Evolutionary conservation across 495 filamentous ascomycete species (phyloP), one percentile per base, ranked within the genome.

Genomic region (Tuber aestivum): DNA sequence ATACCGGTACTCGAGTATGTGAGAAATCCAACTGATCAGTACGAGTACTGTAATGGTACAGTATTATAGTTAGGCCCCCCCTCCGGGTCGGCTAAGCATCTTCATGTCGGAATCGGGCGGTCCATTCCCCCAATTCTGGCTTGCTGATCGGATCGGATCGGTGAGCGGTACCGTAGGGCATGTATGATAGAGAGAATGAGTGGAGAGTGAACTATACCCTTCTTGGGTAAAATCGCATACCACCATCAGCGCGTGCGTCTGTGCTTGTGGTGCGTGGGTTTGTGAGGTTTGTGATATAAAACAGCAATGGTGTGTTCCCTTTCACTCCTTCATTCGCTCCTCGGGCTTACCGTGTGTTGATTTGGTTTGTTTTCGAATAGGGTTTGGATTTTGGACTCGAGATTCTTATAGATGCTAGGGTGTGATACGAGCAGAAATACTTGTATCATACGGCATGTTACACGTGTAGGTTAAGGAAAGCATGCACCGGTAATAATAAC

Each of bases 121-220:
- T 20, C 27, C 56, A 35, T 65, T 65, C 56, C 56, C 56, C 56
- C 56, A n/a, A 35, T 35, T 65, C 27, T 65, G 27, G 32, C 56
- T 35, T 35, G 56, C 6, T 35, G 12, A 65, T 65, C 56, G 16
- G 56, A 65, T 65, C 56, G 56, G 56, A 65, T 65, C 56, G 56
- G 56, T 65, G 56, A 65, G 56, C 56, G 50, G n/a, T n/a, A n/a
- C n/a, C n/a, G n/a, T 61, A n/a, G 50, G 50, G 50, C n/a, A 61
- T 61, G n/a, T 27, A 35, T 65, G 27, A 9, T 65, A 18, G 56
- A 65, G 56, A 32, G 56, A 32, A 35, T 20, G 16, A 23, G 20
- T 40, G 38, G 23, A 50, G 35, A 32, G 56, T 32, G 32, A 27
- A 65, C 56, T 65, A 65, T 14, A 35, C 56, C 56, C 56, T 65